phyloP scores from a whole-genome alignment of 116 monocot genomes.

The Zostera marina region DNA sequence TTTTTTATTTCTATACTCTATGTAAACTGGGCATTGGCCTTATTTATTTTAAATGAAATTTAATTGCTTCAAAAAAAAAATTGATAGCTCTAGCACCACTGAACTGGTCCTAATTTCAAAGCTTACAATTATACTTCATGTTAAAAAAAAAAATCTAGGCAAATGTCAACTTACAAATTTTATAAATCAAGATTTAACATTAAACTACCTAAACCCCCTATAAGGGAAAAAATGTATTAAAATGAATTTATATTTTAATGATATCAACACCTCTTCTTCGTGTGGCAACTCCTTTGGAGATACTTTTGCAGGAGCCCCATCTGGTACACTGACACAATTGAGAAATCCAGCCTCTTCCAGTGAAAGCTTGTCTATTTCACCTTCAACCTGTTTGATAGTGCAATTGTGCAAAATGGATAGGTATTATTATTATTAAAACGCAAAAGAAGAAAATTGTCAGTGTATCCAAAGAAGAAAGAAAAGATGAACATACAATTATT shows the following conservation, averaged over 20 bases:
- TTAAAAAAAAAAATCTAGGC: background rate
- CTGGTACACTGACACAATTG: slow-evolving; percentile 95
- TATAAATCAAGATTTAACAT: too few species aligned
- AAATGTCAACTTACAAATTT: too few species aligned
- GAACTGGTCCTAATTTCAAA: too few species aligned
- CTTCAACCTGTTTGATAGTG: slow-evolving; percentile 53
- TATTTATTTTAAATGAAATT: too few species aligned
- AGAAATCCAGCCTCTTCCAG: slow-evolving; percentile 88
- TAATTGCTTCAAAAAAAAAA: too few species aligned
- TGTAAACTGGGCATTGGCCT: too few species aligned
- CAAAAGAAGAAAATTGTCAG: background rate
- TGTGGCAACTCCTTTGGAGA: slow-evolving; percentile 24
- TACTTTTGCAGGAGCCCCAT: slow-evolving; percentile 54
- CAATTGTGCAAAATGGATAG: background rate
- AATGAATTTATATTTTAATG: background rate
- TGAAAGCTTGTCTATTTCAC: slow-evolving; percentile 97
- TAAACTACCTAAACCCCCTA: too few species aligned
- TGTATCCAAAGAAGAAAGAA: slow-evolving; percentile 3
- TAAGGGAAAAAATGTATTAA: background rate
- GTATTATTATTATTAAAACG: background rate
- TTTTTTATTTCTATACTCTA: too few species aligned
- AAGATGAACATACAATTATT: slow-evolving; percentile 57
- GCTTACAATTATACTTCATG: too few species aligned
- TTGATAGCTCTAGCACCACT: too few species aligned
- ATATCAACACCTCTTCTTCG: slow-evolving; percentile 34